These are phyloP conservation scores for Geoglossum cookeanum DNA, from an alignment of 2,329 filamentous ascomycete genomes.

Conservation along the genomic window DNA sequence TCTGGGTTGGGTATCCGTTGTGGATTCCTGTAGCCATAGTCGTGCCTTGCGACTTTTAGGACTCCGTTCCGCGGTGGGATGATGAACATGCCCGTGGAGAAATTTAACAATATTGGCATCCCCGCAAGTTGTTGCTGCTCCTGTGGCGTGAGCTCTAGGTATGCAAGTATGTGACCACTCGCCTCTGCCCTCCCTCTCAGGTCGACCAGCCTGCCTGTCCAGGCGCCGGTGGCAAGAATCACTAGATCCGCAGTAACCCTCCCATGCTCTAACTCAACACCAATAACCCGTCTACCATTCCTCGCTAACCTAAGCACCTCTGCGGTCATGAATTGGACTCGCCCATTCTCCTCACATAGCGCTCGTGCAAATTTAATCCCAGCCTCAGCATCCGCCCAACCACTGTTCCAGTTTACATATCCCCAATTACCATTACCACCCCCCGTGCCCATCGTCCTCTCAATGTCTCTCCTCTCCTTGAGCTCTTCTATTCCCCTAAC, in stretches of 20 bases:
- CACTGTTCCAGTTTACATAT: constrained; percentile 54
- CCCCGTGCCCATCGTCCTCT: constrained; percentile 25
- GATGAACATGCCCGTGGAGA: constrained; percentile 53
- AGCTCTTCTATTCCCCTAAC: constrained; percentile 23
- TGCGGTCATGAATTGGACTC: background rate
- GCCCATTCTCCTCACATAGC: constrained; percentile 16
- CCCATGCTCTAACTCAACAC: constrained; percentile 36
- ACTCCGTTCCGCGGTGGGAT: constrained; percentile 43
- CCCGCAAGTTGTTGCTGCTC: constrained; percentile 47
- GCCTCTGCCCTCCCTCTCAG: constrained; percentile 57
- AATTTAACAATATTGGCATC: constrained; percentile 55
- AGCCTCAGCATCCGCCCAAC: constrained; percentile 47
- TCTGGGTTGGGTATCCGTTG: constrained; percentile 28
- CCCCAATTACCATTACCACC: constrained; percentile 41
- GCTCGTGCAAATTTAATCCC: constrained; percentile 12
- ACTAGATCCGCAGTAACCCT: constrained; percentile 47
- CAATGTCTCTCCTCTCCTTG: constrained; percentile 26
- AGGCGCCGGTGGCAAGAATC: constrained; percentile 70
- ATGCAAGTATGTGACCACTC: constrained; percentile 66
- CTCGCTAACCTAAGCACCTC: constrained; percentile 27
- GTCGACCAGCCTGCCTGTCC: constrained; percentile 63
- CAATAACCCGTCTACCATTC: constrained; percentile 28
- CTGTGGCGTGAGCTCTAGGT: constrained; percentile 50
- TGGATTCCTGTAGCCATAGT: constrained; percentile 42
- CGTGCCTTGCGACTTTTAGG: constrained; percentile 54